phyloP scores from a whole-genome alignment of 208 protist genomes.

The Trypanosoma conorhini region DNA sequence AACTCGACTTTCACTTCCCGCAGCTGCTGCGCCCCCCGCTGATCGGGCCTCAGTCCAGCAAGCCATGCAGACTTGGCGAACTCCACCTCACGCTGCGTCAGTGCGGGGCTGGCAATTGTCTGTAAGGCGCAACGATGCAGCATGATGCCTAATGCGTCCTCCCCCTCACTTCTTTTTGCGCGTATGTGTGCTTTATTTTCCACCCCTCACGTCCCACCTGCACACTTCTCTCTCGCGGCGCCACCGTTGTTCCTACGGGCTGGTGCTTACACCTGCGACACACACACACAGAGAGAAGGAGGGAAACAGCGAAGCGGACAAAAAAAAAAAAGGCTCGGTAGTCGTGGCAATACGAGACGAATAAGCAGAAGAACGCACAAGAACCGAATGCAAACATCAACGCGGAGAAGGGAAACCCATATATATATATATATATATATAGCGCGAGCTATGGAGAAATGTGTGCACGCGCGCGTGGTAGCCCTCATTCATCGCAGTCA shows the following conservation, averaged over 20 bases:
- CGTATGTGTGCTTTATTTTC: neutral
- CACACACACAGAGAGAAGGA: neutral
- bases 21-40: conserved; percentile 66
- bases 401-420: neutral
- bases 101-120: conserved; percentile 31
- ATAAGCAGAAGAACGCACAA: conserved; percentile 1
- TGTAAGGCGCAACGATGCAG: conserved; percentile 6
- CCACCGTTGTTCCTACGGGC: neutral
- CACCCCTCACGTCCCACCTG: neutral
- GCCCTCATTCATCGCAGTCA: conserved; percentile 15
- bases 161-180: neutral
- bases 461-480: neutral
- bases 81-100: conserved; percentile 60
- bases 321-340: neutral
- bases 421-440: conserved; percentile 13
- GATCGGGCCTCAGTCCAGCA: conserved; percentile 73
- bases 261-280: neutral
- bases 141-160: neutral
- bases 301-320: neutral
- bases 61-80: conserved; percentile 70
- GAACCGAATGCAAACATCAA: neutral
- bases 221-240: neutral
- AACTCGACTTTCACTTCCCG: conserved; percentile 74
- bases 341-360: neutral
- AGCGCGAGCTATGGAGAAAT: no score